Evolutionary conservation across 345 rosid species (phyloP).

Genomic region (Populus davidiana): DNA sequence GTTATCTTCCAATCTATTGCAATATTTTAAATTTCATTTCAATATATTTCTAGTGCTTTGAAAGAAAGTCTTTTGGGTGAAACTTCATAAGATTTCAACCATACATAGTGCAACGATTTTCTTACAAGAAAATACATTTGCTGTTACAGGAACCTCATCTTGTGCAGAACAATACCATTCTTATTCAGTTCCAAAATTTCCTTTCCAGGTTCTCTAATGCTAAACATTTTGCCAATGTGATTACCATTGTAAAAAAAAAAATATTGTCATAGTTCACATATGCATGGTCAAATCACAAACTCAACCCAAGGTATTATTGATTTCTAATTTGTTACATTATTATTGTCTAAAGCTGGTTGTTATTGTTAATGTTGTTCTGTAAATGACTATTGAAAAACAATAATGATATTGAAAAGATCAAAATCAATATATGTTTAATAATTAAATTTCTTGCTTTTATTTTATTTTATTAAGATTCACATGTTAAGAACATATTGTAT

Average conservation of each 20-base stretch:
- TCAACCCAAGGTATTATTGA: neutral
- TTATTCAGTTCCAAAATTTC: neutral
- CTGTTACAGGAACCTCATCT: neutral
- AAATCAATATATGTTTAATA: neutral
- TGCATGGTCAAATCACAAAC: neutral
- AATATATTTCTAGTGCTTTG: neutral
- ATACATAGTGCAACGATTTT: neutral
- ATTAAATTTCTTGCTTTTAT: neutral
- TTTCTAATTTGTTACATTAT: neutral
- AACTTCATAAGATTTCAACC: neutral
- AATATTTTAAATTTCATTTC: neutral
- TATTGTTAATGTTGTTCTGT: neutral
- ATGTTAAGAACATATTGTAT: neutral
- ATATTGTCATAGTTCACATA: neutral
- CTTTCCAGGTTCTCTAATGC: neutral
- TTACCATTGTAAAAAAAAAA: neutral
- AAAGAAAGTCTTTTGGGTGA: neutral
- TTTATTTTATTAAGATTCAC: neutral
- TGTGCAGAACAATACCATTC: neutral
- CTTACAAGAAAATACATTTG: neutral
- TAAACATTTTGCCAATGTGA: neutral
- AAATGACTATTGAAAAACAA: neutral
- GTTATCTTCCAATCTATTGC: neutral
- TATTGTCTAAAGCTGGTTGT: neutral
- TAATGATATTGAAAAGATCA: neutral